phyloP scores from a whole-genome alignment of 148 eudicot species.

The Amaranthus cruentus region DNA sequence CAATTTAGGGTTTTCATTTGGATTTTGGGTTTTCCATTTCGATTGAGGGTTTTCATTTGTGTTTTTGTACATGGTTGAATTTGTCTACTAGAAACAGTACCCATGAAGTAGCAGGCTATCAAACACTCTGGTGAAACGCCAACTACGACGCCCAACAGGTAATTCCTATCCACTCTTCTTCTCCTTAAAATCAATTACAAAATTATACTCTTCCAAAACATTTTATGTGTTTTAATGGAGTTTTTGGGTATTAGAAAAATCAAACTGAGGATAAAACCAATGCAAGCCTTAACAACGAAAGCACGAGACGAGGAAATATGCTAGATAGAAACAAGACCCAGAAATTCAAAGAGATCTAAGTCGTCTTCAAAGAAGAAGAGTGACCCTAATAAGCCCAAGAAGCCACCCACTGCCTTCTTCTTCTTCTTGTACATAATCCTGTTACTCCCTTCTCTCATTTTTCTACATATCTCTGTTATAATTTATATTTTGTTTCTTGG shows the following conservation, averaged over 20 bases:
- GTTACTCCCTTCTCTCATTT: neutral
- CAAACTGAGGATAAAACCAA: constrained; percentile 31
- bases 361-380: constrained; percentile 28
- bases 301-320: constrained; percentile 12
- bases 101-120: too few species aligned
- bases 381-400: constrained; percentile 76
- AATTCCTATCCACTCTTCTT: neutral
- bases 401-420: constrained; percentile 96
- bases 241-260: constrained; percentile 24
- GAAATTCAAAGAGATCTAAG: constrained; percentile 19
- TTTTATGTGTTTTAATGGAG: too few species aligned
- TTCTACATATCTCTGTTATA: neutral
- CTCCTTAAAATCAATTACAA: neutral
- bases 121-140: neutral
- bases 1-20: too few species aligned
- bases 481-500: neutral
- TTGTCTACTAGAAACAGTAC: too few species aligned
- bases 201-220: too few species aligned
- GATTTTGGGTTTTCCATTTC: too few species aligned
- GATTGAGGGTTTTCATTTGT: too few species aligned
- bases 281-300: constrained; percentile 9
- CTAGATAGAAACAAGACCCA: constrained; percentile 16
- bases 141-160: constrained; percentile 5
- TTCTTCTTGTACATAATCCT: constrained; percentile 56
- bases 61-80: too few species aligned